A percentile compares a stretch with the other conserved stretches of the same genome.
Conservation (phyloP, 352 stramenopile genomes). For the Phytopythium kandeliae region DNA sequence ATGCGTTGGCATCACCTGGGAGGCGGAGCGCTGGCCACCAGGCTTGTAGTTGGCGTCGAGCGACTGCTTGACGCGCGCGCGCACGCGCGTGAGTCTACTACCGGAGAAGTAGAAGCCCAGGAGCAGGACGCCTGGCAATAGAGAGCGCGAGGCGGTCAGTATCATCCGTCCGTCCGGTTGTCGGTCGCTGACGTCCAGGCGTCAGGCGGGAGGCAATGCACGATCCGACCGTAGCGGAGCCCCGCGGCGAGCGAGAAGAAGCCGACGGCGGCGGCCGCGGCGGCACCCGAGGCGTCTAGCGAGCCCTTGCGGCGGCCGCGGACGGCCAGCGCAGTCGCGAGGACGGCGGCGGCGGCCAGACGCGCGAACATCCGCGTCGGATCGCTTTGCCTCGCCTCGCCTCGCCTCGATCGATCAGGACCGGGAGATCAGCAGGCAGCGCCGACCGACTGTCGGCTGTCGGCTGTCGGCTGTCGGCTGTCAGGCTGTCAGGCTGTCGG, state of each 20-base stretch:
- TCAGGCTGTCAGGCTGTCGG: no score
- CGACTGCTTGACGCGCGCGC: conserved; percentile 44
- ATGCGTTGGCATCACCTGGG: conserved; percentile 15
- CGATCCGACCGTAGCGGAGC: conserved; percentile 54
- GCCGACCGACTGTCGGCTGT: no score
- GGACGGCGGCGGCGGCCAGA: conserved; percentile 31
- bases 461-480: no score
- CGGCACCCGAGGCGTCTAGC: conserved; percentile 47
- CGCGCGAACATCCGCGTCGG: conserved; percentile 11
- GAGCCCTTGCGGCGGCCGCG: conserved; percentile 69
- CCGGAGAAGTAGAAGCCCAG: conserved; percentile 84
- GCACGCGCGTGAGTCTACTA: conserved; percentile 81
- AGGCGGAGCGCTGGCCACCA: conserved; percentile 68
- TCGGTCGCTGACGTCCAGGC: no score
- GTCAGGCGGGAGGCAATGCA: no score
- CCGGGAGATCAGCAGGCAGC: no score
- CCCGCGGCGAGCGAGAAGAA: conserved; percentile 54
- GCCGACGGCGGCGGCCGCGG: conserved; percentile 59
- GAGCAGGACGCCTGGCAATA: conserved; percentile 47
- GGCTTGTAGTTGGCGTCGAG: conserved; percentile 73
- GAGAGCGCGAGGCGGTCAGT: no score
- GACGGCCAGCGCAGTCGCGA: conserved; percentile 30
- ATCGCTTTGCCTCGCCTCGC: neutral
- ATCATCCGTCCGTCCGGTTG: conserved; percentile 6
- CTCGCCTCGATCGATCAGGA: no score